Percentiles rank a stretch among this genome's conserved stretches.
phyloP scores from a whole-genome alignment of 345 rosid genomes.

The Theobroma cacao region DNA sequence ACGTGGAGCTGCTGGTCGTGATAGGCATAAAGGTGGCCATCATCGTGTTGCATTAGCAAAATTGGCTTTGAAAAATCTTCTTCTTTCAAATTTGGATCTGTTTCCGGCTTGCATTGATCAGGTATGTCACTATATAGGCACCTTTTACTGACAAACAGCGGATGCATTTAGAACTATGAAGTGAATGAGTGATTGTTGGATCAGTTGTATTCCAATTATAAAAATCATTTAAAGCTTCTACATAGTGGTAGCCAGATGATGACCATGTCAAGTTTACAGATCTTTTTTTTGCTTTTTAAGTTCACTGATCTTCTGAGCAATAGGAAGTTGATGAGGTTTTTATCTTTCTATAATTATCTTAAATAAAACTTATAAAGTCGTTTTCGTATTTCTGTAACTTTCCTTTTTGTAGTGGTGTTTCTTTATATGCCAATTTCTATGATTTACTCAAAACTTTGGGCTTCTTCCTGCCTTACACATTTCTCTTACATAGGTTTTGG shows the following conservation, averaged over 20 bases:
- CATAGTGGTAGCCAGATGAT: background rate
- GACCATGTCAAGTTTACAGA: background rate
- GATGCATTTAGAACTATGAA: background rate
- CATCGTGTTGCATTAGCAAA: conserved; percentile 91
- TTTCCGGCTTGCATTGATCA: conserved; percentile 98
- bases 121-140: conserved; percentile 46
- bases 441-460: background rate
- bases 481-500: background rate
- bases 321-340: conserved; percentile 4
- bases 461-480: background rate
- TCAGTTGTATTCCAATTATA: background rate
- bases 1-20: conserved; percentile 83
- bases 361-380: background rate
- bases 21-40: conserved; percentile 82
- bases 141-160: background rate
- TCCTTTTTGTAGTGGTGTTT: background rate
- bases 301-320: background rate
- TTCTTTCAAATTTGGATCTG: conserved; percentile 92
- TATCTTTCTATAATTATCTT: background rate
- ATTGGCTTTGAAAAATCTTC: conserved; percentile 93
- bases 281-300: no score
- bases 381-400: background rate
- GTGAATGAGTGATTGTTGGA: background rate
- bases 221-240: background rate
- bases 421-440: background rate